phyloP scores from a whole-genome alignment of 2,329 filamentous ascomycete species.

The Diaporthe aspalathi region DNA sequence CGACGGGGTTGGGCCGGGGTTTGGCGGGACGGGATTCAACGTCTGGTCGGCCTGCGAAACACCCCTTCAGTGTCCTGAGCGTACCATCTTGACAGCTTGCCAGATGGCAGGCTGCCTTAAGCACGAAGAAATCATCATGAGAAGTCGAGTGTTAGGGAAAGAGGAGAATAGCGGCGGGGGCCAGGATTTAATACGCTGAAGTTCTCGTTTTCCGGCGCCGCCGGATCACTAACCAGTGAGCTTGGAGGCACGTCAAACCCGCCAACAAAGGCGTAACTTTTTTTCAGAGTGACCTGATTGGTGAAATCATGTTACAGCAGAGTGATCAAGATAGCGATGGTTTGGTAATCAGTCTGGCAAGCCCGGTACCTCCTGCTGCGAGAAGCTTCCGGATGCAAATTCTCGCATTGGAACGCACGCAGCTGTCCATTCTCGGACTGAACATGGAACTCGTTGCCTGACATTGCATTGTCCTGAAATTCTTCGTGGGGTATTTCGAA shows the following conservation, averaged over 20 bases:
- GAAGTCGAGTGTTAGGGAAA: background rate
- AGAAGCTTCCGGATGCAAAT: background rate
- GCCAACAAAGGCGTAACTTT: background rate
- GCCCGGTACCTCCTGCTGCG: background rate
- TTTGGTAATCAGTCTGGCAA: background rate
- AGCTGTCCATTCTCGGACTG: background rate
- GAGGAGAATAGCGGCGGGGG: background rate
- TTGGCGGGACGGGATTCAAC: background rate
- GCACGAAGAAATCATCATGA: background rate
- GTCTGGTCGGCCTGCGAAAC: background rate
- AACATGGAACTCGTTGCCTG: no score
- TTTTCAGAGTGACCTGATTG: background rate
- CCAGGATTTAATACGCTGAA: background rate
- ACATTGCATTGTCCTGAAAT: background rate
- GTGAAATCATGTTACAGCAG: background rate
- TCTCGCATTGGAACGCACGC: background rate
- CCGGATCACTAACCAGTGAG: background rate
- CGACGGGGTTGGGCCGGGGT: slow-evolving; percentile 11
- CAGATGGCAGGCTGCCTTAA: background rate
- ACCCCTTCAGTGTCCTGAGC: background rate
- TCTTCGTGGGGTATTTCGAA: background rate
- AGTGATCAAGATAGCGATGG: background rate
- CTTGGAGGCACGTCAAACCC: slow-evolving; percentile 2
- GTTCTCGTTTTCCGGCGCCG: background rate
- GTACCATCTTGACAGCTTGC: background rate